Percentiles rank a stretch among this genome's conserved stretches.
Conservation (phyloP, 768 basidiomycete species). For the Rhizopogon rudus region DNA sequence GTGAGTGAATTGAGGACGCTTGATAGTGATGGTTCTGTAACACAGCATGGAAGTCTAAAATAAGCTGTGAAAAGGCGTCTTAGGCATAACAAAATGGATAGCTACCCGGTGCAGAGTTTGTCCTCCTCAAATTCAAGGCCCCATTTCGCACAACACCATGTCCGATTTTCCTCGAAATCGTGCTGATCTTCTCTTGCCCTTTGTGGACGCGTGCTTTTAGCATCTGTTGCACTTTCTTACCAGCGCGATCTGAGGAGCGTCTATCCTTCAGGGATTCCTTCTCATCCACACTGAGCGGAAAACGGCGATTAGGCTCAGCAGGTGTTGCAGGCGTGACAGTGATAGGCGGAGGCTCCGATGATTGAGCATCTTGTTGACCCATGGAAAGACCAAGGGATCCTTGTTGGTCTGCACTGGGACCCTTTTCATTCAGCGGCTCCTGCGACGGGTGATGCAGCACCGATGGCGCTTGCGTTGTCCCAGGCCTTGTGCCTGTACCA, state of each 20-base stretch:
- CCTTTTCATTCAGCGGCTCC: constrained; percentile 11
- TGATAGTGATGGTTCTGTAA: constrained; percentile 59
- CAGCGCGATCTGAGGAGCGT: constrained; percentile 38
- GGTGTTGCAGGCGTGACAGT: constrained; percentile 63
- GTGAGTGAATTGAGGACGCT: constrained; percentile 83
- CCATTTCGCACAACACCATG: constrained; percentile 59
- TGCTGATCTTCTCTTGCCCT: constrained; percentile 65
- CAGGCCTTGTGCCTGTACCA: constrained; percentile 16
- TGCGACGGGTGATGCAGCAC: constrained; percentile 10
- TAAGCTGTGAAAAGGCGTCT: background rate
- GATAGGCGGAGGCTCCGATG: constrained; percentile 33
- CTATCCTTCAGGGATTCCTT: constrained; percentile 13
- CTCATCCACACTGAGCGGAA: constrained; percentile 13
- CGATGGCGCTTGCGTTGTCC: constrained; percentile 15
- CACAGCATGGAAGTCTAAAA: constrained; percentile 65
- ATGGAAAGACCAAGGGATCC: constrained; percentile 1
- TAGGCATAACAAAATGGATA: background rate
- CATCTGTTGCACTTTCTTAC: constrained; percentile 74
- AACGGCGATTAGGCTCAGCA: constrained; percentile 23
- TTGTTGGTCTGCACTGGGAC: background rate
- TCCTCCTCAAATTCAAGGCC: constrained; percentile 42
- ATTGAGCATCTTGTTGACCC: background rate
- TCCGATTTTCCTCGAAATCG: constrained; percentile 74
- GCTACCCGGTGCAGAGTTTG: constrained; percentile 68
- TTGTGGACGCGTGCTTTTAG: constrained; percentile 72